Percentiles rank a stretch among this genome's conserved stretches.
These are phyloP conservation scores for Oxyria digyna DNA, from an alignment of 148 eudicot species.

Conservation along the genomic window DNA sequence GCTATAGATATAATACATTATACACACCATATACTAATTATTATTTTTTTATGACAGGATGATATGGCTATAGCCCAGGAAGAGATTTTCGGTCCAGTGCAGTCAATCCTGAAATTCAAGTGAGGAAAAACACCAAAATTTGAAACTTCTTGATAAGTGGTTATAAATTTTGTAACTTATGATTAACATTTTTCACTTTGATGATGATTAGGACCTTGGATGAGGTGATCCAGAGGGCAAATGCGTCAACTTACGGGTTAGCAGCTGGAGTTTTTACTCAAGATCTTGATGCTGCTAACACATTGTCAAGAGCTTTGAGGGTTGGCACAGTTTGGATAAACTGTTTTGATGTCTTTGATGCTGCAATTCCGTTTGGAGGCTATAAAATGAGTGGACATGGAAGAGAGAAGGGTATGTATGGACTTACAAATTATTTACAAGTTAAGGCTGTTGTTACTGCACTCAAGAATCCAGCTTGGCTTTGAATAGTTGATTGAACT, in stretches of 20 bases:
- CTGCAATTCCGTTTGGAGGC: constrained; percentile 89
- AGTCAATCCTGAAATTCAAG: constrained; percentile 55
- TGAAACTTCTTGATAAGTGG: neutral
- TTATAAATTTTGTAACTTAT: neutral
- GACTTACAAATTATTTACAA: constrained; percentile 70
- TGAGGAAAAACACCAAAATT: constrained; percentile 10
- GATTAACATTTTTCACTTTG: neutral
- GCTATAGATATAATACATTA: too few relatives aligned
- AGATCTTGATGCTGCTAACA: constrained; percentile 69
- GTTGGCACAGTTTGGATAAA: constrained; percentile 92
- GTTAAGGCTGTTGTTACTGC: constrained; percentile 85
- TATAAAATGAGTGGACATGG: constrained; percentile 93
- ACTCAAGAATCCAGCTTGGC: constrained; percentile 38
- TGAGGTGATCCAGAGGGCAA: constrained; percentile 3
- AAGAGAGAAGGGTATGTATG: constrained; percentile 77
- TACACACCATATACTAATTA: too few relatives aligned
- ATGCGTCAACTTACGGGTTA: neutral
- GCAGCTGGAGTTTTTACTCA: constrained; percentile 57
- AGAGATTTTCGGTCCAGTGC: constrained; percentile 64
- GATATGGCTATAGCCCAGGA: constrained; percentile 55
- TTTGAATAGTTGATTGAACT: neutral
- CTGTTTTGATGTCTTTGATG: constrained; percentile 79
- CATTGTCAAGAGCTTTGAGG: constrained; percentile 55
- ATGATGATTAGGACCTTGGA: neutral
- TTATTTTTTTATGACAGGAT: constrained; percentile 21